Base-by-base conservation (phyloP, 371 early-diverging fungal genomes). In the Amoeboaphelidium protococcarum region DNA sequence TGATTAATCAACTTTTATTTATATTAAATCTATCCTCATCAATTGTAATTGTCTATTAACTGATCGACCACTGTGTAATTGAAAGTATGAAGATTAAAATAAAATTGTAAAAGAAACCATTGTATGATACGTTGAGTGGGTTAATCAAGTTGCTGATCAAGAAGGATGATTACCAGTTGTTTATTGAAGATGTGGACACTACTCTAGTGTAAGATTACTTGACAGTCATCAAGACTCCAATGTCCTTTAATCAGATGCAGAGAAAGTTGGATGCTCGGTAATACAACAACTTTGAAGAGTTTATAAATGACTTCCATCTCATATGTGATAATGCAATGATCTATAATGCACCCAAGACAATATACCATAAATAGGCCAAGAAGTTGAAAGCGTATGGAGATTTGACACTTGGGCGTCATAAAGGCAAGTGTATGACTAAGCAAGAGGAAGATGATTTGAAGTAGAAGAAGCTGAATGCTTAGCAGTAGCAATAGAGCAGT, bases 221-320 rank as follows among this genome's bases (percentile, higher is more conserved):
- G 4, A 60, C 64, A 24, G 57, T 66, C 40, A 60, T 75, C 47
- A 71, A 69, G 46, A 48, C 59, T n/a, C 80, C 81, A 2, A 82
- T 82, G 79, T 78, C 77, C 44, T 57, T 79, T 44, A 52, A 60
- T 0, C 74, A 71, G 2, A 69, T 82, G 47, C 54, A 55, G 26
- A 55, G 61, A 26, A 79, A 77, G 51, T 46, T 82, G 37, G 74
- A 75, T 26, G 50, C 26, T n/a, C 50, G 63, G 26, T 59, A 55
- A 47, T 78, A 81, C 53, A 47, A 58, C 25, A 55, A 56, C 16
- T 49, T 65, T 13, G 57, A 59, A 0, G 72, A 74, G 4, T 77
- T 92, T 53, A 65, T 72, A 48, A 64, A 56, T 12, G 83, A 83
- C 50, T 51, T 81, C 21, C 59, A 63, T 21, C 55, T 67, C 4